Evolutionary conservation across 2,329 filamentous ascomycete genomes (phyloP).

Genomic region (Elsinoe arachidis): DNA sequence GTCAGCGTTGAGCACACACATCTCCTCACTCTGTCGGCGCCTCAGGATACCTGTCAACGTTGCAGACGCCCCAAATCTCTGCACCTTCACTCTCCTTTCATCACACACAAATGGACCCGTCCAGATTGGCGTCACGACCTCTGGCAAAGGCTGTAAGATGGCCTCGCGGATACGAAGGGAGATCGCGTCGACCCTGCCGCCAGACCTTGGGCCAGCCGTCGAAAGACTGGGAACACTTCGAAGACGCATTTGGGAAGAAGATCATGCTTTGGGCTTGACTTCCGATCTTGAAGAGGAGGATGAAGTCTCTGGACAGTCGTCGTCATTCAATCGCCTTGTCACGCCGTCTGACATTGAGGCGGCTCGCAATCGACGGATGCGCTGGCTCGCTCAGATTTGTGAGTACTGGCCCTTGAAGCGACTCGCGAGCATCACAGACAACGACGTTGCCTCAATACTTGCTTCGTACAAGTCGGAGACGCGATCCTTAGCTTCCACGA

Average conservation of each 20-base stretch:
- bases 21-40: slow-evolving; percentile 66
- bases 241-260: slow-evolving; percentile 64
- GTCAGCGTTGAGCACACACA: slow-evolving; percentile 45
- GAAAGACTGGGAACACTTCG: slow-evolving; percentile 66
- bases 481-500: slow-evolving; percentile 20
- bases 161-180: slow-evolving; percentile 83
- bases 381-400: slow-evolving; percentile 93
- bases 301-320: slow-evolving; percentile 63
- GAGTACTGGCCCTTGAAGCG: slow-evolving; percentile 94
- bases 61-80: slow-evolving; percentile 74
- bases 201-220: slow-evolving; percentile 67
- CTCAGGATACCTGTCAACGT: slow-evolving; percentile 90
- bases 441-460: slow-evolving; percentile 70
- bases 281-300: slow-evolving; percentile 37
- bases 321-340: slow-evolving; percentile 77
- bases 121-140: slow-evolving; percentile 92
- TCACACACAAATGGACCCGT: slow-evolving; percentile 84
- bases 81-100: slow-evolving; percentile 81
- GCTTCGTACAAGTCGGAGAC: slow-evolving; percentile 53
- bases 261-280: slow-evolving; percentile 47
- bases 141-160: slow-evolving; percentile 87
- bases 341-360: slow-evolving; percentile 64
- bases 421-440: slow-evolving; percentile 69
- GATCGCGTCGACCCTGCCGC: slow-evolving; percentile 70
- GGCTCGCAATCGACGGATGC: slow-evolving; percentile 70